These are phyloP conservation scores for Umbilicus rupestris DNA, from an alignment of 164 flowering plant species.

Conservation along the genomic window DNA sequence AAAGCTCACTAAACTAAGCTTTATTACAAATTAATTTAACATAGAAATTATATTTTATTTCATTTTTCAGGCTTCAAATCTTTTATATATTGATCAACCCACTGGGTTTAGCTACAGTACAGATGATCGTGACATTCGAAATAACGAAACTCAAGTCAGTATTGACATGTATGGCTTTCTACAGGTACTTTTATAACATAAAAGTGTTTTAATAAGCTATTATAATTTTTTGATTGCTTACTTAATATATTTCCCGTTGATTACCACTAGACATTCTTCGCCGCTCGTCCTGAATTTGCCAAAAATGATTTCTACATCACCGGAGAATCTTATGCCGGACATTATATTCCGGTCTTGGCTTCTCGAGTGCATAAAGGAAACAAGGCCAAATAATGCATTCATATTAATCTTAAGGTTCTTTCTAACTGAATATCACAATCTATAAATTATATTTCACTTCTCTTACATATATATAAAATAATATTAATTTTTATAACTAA, in stretches of 20 bases:
- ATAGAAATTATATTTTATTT: not conserved
- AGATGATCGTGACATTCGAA: slow-evolving; percentile 22
- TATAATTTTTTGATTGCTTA: not conserved
- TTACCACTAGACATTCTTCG: slow-evolving; percentile 22
- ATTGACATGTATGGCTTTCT: slow-evolving; percentile 29
- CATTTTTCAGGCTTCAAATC: slow-evolving; percentile 21
- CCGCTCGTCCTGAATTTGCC: slow-evolving; percentile 23
- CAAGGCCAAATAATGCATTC: slow-evolving; percentile 24
- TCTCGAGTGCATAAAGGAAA: slow-evolving; percentile 20
- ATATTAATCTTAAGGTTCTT: slow-evolving; percentile 25
- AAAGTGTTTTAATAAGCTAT: too few species aligned
- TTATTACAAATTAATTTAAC: not conserved
- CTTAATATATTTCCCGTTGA: not conserved
- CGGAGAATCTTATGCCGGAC: slow-evolving; percentile 24
- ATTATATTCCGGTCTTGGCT: slow-evolving; percentile 18
- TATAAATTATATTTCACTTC: too few species aligned
- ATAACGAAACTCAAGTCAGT: slow-evolving; percentile 21
- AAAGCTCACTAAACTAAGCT: too few species aligned
- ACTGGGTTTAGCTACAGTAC: slow-evolving; percentile 30
- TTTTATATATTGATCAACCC: slow-evolving; percentile 29
- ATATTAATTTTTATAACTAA: too few species aligned
- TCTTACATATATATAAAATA: not conserved
- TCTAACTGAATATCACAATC: too few species aligned
- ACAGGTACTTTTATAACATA: slow-evolving; percentile 26
- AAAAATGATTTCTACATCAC: slow-evolving; percentile 33